Percentiles rank a stretch among this genome's conserved stretches.
These are phyloP conservation scores for Magnusiomyces suaveolens DNA, from an alignment of 1,139 yeast genomes.

Conservation along the genomic window DNA sequence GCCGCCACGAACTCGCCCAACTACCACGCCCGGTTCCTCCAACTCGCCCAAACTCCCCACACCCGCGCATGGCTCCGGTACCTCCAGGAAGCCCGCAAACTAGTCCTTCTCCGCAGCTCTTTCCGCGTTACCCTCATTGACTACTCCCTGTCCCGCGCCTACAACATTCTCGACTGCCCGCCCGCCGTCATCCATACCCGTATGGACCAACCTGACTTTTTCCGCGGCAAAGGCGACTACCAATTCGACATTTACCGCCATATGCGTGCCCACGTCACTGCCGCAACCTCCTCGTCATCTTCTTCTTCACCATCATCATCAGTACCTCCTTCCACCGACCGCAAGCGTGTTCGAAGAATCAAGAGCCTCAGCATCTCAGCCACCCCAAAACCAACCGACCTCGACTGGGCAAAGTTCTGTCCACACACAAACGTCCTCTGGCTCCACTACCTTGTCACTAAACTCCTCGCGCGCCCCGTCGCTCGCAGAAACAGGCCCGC, in stretches of 20 bases:
- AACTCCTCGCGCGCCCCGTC: conserved; percentile 35
- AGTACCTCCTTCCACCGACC: background rate
- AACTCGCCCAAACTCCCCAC: background rate
- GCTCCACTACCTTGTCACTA: conserved; percentile 41
- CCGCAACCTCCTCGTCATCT: background rate
- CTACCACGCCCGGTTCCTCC: background rate
- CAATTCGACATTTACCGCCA: conserved; percentile 45
- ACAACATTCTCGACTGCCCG: conserved; percentile 11
- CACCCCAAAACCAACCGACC: conserved; percentile 9
- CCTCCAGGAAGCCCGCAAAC: conserved; percentile 11
- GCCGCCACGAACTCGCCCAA: background rate
- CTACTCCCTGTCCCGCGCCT: conserved; percentile 45
- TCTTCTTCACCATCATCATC: conserved; percentile 6
- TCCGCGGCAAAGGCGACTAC: conserved; percentile 43
- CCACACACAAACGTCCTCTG: conserved; percentile 42
- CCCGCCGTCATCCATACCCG: conserved; percentile 25
- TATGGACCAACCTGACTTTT: conserved; percentile 43
- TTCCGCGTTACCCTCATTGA: conserved; percentile 46
- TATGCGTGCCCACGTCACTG: conserved; percentile 32
- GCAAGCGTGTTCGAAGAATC: conserved; percentile 2
- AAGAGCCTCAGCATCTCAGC: background rate
- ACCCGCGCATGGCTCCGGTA: background rate
- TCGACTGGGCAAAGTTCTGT: conserved; percentile 37
- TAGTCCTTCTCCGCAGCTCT: conserved; percentile 10
- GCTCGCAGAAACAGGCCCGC: too few relatives aligned